Percentiles rank a stretch among this genome's conserved stretches.
These are phyloP conservation scores for Suillus subaureus DNA, from an alignment of 768 basidiomycete species.

Conservation along the genomic window DNA sequence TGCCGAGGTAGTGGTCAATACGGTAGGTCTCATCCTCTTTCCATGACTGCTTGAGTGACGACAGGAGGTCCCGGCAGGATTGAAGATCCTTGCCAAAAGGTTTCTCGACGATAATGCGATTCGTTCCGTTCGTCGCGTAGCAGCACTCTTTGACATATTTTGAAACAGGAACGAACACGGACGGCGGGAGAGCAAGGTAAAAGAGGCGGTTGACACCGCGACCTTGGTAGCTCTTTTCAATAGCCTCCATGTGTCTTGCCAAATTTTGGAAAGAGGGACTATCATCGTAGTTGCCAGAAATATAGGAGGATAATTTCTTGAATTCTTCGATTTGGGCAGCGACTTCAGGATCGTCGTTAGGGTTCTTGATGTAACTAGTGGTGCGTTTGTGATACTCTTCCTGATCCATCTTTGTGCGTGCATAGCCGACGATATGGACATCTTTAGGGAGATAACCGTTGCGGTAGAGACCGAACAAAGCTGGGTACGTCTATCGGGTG, in stretches of 20 bases:
- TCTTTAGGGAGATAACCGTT: conserved; percentile 79
- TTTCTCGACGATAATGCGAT: conserved; percentile 97
- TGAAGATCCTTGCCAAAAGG: conserved; percentile 96
- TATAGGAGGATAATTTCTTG: conserved; percentile 77
- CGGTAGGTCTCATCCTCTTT: conserved; percentile 97
- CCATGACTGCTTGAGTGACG: conserved; percentile 85
- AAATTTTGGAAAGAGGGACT: conserved; percentile 76
- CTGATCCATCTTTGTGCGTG: conserved; percentile 90
- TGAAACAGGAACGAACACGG: conserved; percentile 90
- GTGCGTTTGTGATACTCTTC: conserved; percentile 84
- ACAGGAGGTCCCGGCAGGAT: conserved; percentile 77
- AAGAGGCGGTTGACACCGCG: conserved; percentile 83
- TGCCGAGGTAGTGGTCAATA: conserved; percentile 98
- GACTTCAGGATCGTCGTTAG: conserved; percentile 60
- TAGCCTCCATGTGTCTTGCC: conserved; percentile 71
- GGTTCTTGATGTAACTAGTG: conserved; percentile 83
- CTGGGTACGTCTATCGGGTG: conserved; percentile 81
- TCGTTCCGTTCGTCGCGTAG: conserved; percentile 72
- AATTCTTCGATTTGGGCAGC: conserved; percentile 76
- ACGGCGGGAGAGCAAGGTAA: conserved; percentile 97
- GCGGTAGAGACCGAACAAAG: conserved; percentile 87
- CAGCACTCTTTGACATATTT: conserved; percentile 80
- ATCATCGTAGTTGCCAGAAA: conserved; percentile 90
- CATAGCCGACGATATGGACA: conserved; percentile 93
- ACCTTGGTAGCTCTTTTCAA: conserved; percentile 71